Conservation (phyloP, 306 rosid genomes). For the Dryas alaskensis region DNA sequence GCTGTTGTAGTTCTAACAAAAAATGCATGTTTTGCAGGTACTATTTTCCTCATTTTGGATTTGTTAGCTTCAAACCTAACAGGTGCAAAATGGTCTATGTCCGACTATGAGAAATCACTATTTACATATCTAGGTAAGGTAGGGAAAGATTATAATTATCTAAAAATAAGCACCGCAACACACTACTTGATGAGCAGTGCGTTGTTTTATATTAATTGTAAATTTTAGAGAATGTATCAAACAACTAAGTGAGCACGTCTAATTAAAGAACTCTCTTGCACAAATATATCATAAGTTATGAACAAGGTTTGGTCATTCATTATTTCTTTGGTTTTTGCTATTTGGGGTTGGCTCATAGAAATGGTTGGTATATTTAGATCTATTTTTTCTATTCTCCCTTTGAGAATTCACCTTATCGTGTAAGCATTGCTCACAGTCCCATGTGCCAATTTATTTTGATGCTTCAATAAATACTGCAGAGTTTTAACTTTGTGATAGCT, state of each 20-base stretch:
- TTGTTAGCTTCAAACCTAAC: no score
- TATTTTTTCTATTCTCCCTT: neutral
- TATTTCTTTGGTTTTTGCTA: no score
- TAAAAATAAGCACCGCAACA: neutral
- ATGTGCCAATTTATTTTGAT: neutral
- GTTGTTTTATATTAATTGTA: no score
- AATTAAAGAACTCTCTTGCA: neutral
- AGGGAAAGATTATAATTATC: constrained; percentile 6
- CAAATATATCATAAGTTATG: neutral
- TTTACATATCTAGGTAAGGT: constrained; percentile 8
- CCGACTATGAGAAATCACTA: constrained; percentile 33
- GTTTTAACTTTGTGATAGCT: neutral
- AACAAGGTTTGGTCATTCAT: neutral
- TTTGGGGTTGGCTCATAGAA: no score
- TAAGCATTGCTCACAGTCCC: neutral
- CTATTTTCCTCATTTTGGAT: no score
- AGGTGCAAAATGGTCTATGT: constrained; percentile 28
- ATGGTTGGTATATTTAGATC: no score
- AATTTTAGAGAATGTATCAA: neutral
- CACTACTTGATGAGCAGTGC: constrained; percentile 10
- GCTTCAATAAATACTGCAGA: constrained; percentile 2
- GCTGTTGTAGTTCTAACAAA: no score
- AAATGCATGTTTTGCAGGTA: no score
- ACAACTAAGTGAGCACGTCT: neutral
- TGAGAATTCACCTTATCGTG: neutral